Evolutionary conservation across 352 stramenopile genomes (phyloP).

Genomic region (Peronospora belbahrii): DNA sequence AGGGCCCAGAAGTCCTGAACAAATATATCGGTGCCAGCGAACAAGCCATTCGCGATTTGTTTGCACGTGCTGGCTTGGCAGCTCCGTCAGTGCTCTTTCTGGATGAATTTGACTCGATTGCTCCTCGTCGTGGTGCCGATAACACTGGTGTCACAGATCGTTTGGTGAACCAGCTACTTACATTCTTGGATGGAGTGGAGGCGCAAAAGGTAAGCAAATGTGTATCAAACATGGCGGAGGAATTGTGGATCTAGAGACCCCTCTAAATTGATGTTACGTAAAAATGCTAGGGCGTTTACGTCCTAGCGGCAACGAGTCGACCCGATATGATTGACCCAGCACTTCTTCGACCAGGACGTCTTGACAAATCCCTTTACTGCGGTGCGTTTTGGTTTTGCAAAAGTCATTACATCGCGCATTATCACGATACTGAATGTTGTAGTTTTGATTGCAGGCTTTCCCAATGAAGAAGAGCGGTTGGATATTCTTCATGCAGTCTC

Average conservation of each 20-base stretch:
- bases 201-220: slow-evolving; percentile 47
- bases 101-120: slow-evolving; percentile 93
- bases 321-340: slow-evolving; percentile 96
- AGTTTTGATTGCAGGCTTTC: slow-evolving; percentile 57
- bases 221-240: neutral
- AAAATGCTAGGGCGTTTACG: slow-evolving; percentile 80
- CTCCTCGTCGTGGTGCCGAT: slow-evolving; percentile 88
- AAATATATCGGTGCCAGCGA: slow-evolving; percentile 90
- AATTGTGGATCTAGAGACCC: neutral
- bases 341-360: slow-evolving; percentile 87
- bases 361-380: slow-evolving; percentile 93
- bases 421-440: neutral
- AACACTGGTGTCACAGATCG: slow-evolving; percentile 94
- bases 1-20: slow-evolving; percentile 84
- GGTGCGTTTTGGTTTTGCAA: slow-evolving; percentile 23
- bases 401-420: neutral
- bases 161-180: slow-evolving; percentile 97
- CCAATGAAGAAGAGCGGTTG: slow-evolving; percentile 64
- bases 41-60: slow-evolving; percentile 84
- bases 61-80: slow-evolving; percentile 62
- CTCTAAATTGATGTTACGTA: neutral
- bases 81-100: slow-evolving; percentile 78
- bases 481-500: slow-evolving; percentile 74
- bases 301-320: slow-evolving; percentile 93
- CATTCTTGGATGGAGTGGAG: slow-evolving; percentile 96